Evolutionary conservation across 768 basidiomycete species (phyloP), one percentile per base, ranked within the genome.

Genomic region (Gloeopeniophorella convolvens): DNA sequence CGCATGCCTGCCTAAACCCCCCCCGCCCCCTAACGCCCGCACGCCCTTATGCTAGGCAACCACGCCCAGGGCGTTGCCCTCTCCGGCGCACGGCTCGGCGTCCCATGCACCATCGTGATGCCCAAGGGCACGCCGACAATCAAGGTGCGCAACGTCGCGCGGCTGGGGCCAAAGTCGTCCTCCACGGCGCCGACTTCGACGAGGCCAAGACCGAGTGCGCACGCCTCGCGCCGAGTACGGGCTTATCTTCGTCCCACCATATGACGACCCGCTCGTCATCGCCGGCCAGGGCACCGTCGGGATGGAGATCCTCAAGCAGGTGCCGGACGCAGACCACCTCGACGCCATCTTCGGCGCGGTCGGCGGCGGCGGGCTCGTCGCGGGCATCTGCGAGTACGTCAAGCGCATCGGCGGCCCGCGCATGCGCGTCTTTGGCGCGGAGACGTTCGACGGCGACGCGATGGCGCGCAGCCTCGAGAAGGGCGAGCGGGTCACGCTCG

Each of bases 21-120:
- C 51, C 20, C 51, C 45, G 40, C 33, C 23, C 35, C 27, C 58
- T 39, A 40, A 58, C 51, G 48, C 42, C 34, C 41, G 18, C 18
- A 40, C 18, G 24, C 50, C 5, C 20, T 27, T 12, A 20, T 36
- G 18, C 37, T 65, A 97, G 96, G 96, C 23, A 99, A 99, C 63
- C 96, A 99, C 66, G 96, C 96, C 0, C 96, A 99, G 67, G 96
- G 96, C 21, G 96, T 99, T 42, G 96, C 96, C 2, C 77, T 98
- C 41, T 93, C 96, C n/a, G 91, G 95, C 10, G 69, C 81, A 39
- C 80, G 83, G 49, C 79, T 99, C 24, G 78, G 77, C 28, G 87
- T 98, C 53, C 92, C 96, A 3, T 96, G 92, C 56, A 97, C 93
- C n/a, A 98, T 99, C 61, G 91, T 99, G 55, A 98, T 99, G 96